Evolutionary conservation across 148 eudicot species (phyloP).

Genomic region (Persicaria maculosa): DNA sequence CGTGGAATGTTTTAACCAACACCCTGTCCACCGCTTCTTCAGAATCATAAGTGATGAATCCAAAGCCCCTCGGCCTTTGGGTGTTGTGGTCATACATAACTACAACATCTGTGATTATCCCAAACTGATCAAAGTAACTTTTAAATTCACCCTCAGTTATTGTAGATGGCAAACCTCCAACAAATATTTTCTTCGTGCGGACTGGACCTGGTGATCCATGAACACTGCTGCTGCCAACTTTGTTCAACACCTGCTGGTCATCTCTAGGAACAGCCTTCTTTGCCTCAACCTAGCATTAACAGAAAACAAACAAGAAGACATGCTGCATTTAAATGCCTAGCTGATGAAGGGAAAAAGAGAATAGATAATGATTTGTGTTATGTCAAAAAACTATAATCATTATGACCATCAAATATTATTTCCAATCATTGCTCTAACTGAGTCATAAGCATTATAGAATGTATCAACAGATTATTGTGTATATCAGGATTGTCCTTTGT

Average conservation of each 20-base stretch:
- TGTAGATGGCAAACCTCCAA: slow-evolving; percentile 89
- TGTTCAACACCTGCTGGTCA: slow-evolving; percentile 54
- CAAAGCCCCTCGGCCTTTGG: slow-evolving; percentile 97
- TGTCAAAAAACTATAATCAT: neutral
- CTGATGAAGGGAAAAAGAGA: neutral
- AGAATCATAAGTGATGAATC: slow-evolving; percentile 88
- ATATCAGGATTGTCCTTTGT: neutral
- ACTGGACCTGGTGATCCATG: slow-evolving; percentile 70
- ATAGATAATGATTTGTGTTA: neutral
- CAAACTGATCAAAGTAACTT: slow-evolving; percentile 82
- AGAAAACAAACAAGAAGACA: neutral
- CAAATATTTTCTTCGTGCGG: slow-evolving; percentile 91
- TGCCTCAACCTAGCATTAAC: slow-evolving; percentile 72
- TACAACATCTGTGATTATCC: slow-evolving; percentile 85
- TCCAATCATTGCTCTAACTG: neutral
- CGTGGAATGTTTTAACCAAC: slow-evolving; percentile 70
- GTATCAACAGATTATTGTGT: neutral
- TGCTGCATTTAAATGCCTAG: neutral
- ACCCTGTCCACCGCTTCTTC: slow-evolving; percentile 90
- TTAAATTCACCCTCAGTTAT: slow-evolving; percentile 90
- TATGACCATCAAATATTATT: neutral
- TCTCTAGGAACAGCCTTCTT: slow-evolving; percentile 98
- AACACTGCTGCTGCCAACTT: slow-evolving; percentile 44
- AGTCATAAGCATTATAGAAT: neutral
- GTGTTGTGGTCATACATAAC: slow-evolving; percentile 99